phyloP scores from a whole-genome alignment of 345 rosid species.

The Pistacia integerrima region DNA sequence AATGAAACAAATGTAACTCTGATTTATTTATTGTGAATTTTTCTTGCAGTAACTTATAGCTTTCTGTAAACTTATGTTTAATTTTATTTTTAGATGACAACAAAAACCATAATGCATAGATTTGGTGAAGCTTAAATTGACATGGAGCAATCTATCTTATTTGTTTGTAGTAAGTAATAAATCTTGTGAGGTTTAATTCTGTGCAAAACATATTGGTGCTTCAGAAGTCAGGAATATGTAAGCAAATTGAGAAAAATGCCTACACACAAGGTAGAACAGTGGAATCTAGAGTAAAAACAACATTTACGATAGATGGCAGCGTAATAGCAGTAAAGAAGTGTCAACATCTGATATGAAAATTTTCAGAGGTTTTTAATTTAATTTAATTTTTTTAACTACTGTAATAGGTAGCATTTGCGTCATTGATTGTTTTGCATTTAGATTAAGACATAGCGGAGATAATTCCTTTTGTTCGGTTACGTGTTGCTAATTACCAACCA shows the following conservation, averaged over 20 bases:
- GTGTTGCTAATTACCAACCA: not conserved
- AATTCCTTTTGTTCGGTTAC: not conserved
- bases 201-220: too few species aligned
- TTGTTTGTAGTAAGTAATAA: not conserved
- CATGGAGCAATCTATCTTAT: not conserved
- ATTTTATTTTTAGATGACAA: not conserved
- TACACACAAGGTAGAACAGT: too few species aligned
- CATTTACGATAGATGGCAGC: not conserved
- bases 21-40: not conserved
- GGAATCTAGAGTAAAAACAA: too few species aligned
- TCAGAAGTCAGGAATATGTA: too few species aligned
- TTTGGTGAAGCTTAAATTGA: not conserved
- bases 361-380: not conserved
- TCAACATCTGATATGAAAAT: not conserved
- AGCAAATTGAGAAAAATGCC: too few species aligned
- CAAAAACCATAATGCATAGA: not conserved
- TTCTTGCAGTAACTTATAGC: not conserved
- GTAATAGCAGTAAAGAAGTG: not conserved
- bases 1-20: not conserved
- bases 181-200: not conserved
- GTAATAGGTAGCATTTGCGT: not conserved
- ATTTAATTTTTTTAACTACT: too few species aligned
- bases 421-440: not conserved
- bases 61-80: not conserved
- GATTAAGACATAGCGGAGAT: not conserved